Evolutionary conservation across 306 rosid genomes (phyloP), one percentile per base, ranked within the genome.

Genomic region (Pterocarpus santalinus): DNA sequence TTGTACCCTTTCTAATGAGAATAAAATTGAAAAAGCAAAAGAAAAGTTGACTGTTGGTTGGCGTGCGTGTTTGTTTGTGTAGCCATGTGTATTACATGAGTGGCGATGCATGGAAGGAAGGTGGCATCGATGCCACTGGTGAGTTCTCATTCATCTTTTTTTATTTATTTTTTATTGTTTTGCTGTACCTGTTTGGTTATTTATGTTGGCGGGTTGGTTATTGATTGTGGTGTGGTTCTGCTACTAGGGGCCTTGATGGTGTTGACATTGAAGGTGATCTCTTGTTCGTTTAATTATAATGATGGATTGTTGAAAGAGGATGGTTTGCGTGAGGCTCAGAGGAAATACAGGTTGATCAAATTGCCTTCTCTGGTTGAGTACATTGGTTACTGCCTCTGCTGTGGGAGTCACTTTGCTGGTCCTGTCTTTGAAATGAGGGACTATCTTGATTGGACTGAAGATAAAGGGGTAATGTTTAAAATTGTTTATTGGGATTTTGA

Each of bases 101-200:
- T 77, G 99, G 99, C 57, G 99, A 96, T 65, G 96, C 97, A 75
- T 96, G 99, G 99, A 96, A 96, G 84, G 99, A 92, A 85, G 99
- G 99, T 69, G 99, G 99, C 61, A 96, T 96, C 58, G 99, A 96
- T 89, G 97, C 91, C 82, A 96, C 99, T 66, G 99, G 99, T 96
- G 78, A 92, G 92, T 35, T 73, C 56, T 15, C 13, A 51, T 64
- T 83, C 41, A 73, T 55, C 38, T 36, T 2, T 77, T 14, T 69
- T 1, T 6, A 7, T 72, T 62, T 5, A 12, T 30, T 33, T 56
- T 33, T 52, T 3, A 14, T 2, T 47, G 33, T 28, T 12, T 43
- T 41, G 17, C 49, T 49, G 16, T 2, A 0, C n/a, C 7, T 41
- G 35, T 16, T 5, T 1, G 15, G 64, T 46, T 62, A 57, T n/a